phyloP scores from a whole-genome alignment of 768 basidiomycete species.

The Russula emetica region DNA sequence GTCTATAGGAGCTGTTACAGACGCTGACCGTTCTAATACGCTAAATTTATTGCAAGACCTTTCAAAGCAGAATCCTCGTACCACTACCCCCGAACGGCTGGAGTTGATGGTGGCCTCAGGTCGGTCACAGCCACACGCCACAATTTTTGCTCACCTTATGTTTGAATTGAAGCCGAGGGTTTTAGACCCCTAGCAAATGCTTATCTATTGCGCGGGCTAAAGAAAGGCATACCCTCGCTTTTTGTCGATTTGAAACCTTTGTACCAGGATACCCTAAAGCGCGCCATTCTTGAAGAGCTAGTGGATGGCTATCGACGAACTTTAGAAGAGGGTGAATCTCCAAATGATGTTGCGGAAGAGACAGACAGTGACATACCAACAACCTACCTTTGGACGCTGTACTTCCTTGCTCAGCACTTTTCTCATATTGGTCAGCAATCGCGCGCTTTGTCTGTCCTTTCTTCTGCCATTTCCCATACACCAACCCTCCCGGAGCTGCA shows the following conservation, averaged over 20 bases:
- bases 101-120: constrained; percentile 62
- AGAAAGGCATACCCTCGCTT: constrained; percentile 86
- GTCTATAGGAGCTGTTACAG: constrained; percentile 40
- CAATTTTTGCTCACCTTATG: neutral
- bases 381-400: constrained; percentile 89
- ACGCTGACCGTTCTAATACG: constrained; percentile 49
- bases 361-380: constrained; percentile 56
- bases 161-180: constrained; percentile 46
- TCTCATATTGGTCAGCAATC: constrained; percentile 53
- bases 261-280: constrained; percentile 64
- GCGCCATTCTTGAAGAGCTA: constrained; percentile 61
- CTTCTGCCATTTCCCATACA: constrained; percentile 71
- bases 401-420: constrained; percentile 90
- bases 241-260: constrained; percentile 90
- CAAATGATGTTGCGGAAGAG: constrained; percentile 12
- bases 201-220: constrained; percentile 68
- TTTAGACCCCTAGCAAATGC: constrained; percentile 61
- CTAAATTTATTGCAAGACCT: constrained; percentile 58
- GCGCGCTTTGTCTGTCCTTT: constrained; percentile 57
- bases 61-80: constrained; percentile 56
- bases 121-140: constrained; percentile 22
- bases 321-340: constrained; percentile 33
- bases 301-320: constrained; percentile 48
- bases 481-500: constrained; percentile 91
- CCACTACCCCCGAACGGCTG: constrained; percentile 68